Evolutionary conservation across 805 yeast genomes (phyloP).

Genomic region (Yamadazyma sp.): DNA sequence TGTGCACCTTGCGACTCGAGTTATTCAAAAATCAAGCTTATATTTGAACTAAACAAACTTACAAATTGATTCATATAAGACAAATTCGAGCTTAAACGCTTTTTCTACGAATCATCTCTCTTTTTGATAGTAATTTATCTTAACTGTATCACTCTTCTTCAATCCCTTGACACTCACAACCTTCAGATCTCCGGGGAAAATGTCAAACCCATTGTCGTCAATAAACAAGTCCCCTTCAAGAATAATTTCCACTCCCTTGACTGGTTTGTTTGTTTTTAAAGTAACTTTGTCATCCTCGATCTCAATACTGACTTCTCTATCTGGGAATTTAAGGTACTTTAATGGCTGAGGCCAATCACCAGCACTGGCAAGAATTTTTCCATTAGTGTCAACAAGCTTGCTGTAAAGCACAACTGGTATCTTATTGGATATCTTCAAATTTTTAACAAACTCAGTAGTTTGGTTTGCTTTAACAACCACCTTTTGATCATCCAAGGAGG

Average conservation of each 20-base stretch:
- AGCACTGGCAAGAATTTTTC: conserved; percentile 28
- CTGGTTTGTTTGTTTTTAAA: conserved; percentile 35
- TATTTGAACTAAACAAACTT: no score
- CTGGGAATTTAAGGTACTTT: conserved; percentile 37
- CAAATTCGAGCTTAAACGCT: no score
- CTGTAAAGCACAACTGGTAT: conserved; percentile 19
- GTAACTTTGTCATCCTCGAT: conserved; percentile 27
- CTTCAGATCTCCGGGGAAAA: conserved; percentile 38
- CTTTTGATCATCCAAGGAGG: conserved; percentile 10
- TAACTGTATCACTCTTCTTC: conserved; percentile 17
- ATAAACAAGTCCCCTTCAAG: conserved; percentile 26
- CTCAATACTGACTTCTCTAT: conserved; percentile 20
- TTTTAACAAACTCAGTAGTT: conserved; percentile 28
- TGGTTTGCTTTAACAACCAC: conserved; percentile 25
- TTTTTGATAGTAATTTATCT: conserved; percentile 21
- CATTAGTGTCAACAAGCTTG: conserved; percentile 15
- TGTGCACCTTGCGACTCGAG: no score
- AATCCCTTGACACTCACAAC: conserved; percentile 18
- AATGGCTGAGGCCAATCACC: conserved; percentile 54
- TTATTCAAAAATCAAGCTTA: no score
- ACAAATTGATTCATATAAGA: no score
- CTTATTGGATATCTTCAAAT: conserved; percentile 16
- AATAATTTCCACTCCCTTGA: conserved; percentile 41
- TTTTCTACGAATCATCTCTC: no score
- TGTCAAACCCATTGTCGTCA: conserved; percentile 49